phyloP scores from a whole-genome alignment of 2,329 filamentous ascomycete species.

The Sporothrix mexicana region DNA sequence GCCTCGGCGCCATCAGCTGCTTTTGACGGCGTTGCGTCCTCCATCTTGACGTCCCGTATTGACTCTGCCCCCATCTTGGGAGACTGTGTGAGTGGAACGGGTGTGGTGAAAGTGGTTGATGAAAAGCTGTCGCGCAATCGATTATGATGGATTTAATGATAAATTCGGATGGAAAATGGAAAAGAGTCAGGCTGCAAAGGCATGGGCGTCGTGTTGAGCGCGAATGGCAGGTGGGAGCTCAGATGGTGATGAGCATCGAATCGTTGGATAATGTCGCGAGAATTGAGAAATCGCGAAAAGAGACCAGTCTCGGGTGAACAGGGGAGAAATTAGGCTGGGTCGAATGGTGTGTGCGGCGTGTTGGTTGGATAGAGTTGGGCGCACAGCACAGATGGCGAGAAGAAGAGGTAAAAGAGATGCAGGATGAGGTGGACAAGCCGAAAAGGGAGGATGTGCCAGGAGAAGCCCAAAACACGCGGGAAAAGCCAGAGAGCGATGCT shows the following conservation, averaged over 20 bases:
- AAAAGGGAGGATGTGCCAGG: slow-evolving; percentile 31
- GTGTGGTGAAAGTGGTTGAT: neutral
- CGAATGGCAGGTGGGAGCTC: neutral
- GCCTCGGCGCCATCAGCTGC: neutral
- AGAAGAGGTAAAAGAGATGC: neutral
- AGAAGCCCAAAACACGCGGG: slow-evolving; percentile 29
- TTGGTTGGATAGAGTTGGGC: neutral
- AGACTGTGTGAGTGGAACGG: neutral
- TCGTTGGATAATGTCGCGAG: slow-evolving; percentile 1
- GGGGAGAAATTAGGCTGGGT: neutral
- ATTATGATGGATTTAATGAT: neutral
- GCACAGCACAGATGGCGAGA: neutral
- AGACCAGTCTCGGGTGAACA: too few species aligned
- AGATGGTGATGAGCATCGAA: slow-evolving; percentile 26
- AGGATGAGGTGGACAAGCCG: neutral
- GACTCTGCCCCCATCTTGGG: slow-evolving; percentile 43
- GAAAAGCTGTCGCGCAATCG: neutral
- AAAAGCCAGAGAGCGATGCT: slow-evolving; percentile 26
- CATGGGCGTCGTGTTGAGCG: neutral
- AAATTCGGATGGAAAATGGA: neutral
- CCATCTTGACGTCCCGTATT: slow-evolving; percentile 49
- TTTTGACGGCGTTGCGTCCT: slow-evolving; percentile 44
- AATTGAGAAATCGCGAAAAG: slow-evolving; percentile 6
- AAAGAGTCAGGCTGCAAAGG: neutral
- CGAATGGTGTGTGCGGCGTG: neutral